Evolutionary conservation across 495 filamentous ascomycete species (phyloP), one percentile per base, ranked within the genome.

Genomic region (Penicillium ucsense): DNA sequence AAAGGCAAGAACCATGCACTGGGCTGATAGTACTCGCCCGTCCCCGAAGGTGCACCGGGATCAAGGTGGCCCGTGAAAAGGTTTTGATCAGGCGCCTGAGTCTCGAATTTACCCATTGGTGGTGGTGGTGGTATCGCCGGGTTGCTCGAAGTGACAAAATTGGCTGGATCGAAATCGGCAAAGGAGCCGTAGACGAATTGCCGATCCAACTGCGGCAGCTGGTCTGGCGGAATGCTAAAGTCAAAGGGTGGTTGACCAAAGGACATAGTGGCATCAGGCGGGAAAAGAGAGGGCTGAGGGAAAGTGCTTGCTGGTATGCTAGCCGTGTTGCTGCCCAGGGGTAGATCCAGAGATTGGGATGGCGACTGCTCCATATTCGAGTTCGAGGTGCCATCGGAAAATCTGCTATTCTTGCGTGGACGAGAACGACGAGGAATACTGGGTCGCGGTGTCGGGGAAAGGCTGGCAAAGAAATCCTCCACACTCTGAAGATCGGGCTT

Each of bases 1-100:
- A 95, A 96, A 3, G 90, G 90, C 70, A 94, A 81, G 65, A 95
- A 95, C 90, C 90, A 96, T 27, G 89, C 88, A 45, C 82, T 88
- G 2, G 84, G 68, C 37, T 76, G 71, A 52, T 70, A 68, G 54
- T 60, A 71, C 40, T 73, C 70, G 38, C 64, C 68, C 1, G 62
- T 60, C 7, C 67, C 69, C 3, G 69, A 63, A 0, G 69, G 68
- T 0, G 67, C 66, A 36, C 62, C 57, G 30, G 68, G 65, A 33
- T 72, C 68, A 0, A 70, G 51, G 11, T 72, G 65, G 27, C 62
- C 61, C 1, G 63, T 57, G 48, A 66, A 72, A 6, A 72, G 54
- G 12, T 60, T 44, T 9, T 57, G 53, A 35, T 55, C 56, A 34
- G 63, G 43, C 11, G 30, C 33, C 10, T 52, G 62, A 4, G 51